Base-by-base conservation (phyloP, 352 stramenopile genomes). In the Elongisporangium undulatum region DNA sequence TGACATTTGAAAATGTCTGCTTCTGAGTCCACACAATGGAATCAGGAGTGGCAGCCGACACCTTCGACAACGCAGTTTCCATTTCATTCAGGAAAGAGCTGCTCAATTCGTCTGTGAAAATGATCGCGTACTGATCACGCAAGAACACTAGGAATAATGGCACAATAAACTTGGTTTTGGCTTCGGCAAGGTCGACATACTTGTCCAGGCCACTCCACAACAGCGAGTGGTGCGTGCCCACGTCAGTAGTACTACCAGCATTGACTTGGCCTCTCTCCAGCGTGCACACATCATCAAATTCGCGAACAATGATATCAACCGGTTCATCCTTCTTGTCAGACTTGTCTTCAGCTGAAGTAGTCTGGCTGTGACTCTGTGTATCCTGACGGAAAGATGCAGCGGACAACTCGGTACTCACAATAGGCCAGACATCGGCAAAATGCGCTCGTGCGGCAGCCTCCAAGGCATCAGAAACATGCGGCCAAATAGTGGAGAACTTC, bases 401-500 rank as follows among this genome's bases (percentile, higher is more conserved):
- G 13, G 75, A 60, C 49, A 93, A 67, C 58, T 91, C 85, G 10
- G 69, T 64, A 4, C 73, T 77, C 4, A 87, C 67, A 53, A 64
- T 86, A 4, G 72, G 68, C 83, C 85, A 93, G 20, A 85, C 66
- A n/a, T 82, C 73, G 13, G 76, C 66, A 57, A 92, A 89, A 19
- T 92, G 71, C 19, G 76, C 57, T 16, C 71, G 58, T 6, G 78
- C 69, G 13, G 79, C 71, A 29, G 78, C 71, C 17, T 90, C 83
- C 34, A 96, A 67, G 1, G 83, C 82, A 21, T 91, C 80, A 0
- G 84, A 68, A 21, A 96, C 68, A 48, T 96, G 87, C 10, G 82
- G 58, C 87, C 87, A 96, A 62, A 96, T 81, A 4, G 82, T 91
- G 8, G 87, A 80, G 56, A 95, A 94, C 62, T 96, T 96, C 58